Conservation (phyloP, 495 filamentous ascomycete genomes). For the Articulospora tetracladia region DNA sequence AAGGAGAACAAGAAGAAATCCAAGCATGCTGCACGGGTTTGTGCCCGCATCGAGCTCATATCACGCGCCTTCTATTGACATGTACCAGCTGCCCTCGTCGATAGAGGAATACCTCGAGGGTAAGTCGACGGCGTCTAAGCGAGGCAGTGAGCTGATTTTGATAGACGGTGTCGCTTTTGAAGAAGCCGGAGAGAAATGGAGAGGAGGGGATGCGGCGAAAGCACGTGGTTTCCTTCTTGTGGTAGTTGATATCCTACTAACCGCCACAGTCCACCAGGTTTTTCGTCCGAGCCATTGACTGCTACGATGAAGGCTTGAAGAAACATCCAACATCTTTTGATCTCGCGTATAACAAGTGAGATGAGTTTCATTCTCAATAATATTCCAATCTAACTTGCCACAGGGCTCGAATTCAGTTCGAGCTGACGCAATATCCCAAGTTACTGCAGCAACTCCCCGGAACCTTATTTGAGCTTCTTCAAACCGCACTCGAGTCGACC, state of each 20-base stretch:
- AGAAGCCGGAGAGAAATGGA: slow-evolving; percentile 70
- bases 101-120: slow-evolving; percentile 61
- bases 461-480: slow-evolving; percentile 46
- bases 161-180: slow-evolving; percentile 63
- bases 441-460: slow-evolving; percentile 50
- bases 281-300: slow-evolving; percentile 61
- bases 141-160: not conserved
- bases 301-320: slow-evolving; percentile 57
- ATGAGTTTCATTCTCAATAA: not conserved
- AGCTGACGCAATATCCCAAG: slow-evolving; percentile 58
- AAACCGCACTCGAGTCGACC: slow-evolving; percentile 56
- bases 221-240: not conserved
- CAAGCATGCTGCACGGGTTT: slow-evolving; percentile 24
- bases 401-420: slow-evolving; percentile 61
- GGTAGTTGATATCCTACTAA: not conserved
- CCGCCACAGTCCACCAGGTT: slow-evolving; percentile 50
- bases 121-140: slow-evolving; percentile 20
- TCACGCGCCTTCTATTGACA: not conserved
- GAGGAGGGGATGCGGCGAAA: slow-evolving; percentile 65
- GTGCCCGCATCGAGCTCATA: not conserved
- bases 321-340: slow-evolving; percentile 59
- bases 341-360: slow-evolving; percentile 71
- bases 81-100: slow-evolving; percentile 46
- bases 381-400: not conserved
- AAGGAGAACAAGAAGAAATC: slow-evolving; percentile 34